Base-by-base conservation (phyloP, 495 filamentous ascomycete species). In the Lindgomyces ingoldianus region DNA sequence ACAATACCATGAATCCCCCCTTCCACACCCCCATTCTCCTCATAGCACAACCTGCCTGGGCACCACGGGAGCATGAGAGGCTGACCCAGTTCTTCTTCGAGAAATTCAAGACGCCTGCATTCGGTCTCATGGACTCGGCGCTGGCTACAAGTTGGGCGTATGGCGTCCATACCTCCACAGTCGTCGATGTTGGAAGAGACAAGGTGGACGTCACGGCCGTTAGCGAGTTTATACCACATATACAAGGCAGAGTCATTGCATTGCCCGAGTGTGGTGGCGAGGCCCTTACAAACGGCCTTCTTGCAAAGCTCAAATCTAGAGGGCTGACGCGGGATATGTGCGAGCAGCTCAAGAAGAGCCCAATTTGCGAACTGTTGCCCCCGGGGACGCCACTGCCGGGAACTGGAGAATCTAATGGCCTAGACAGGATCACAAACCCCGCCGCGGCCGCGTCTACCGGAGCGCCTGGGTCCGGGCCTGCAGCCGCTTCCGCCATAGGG, bases 41-140 rank as follows among this genome's bases (percentile, higher is more conserved):
- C 57, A 87, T 98, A 71, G 77, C 87, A 14, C 87, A 94, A 50
- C 94, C 94, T 0, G 84, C 85, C 48, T 98, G 95, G 90, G 90
- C 90, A 10, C 81, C 85, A 4, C 84, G 86, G 49, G 90, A 96
- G 74, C 86, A 87, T 70, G 91, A 96, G 75, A 79, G 78, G 11
- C 83, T 98, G 39, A 88, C 92, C 3, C 89, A 91, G 59, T 98
- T 96, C 77, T 83, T 97, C 65, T 98, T 98, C 68, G 94, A 98
- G 75, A 92, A 92, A 76, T 96, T 96, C 74, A 96, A 94, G 79
- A 91, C 88, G 0, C 94, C 94, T 0, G 91, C 88, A 0, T 89
- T 98, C 53, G 89, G 85, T 55, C 75, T 97, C 41, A 87, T 98
- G 79, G 88, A 98, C 74, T 84, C 89, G 51, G 91, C 89, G 0